phyloP scores from a whole-genome alignment of 2,329 filamentous ascomycete species.

The Talaromyces marneffei region DNA sequence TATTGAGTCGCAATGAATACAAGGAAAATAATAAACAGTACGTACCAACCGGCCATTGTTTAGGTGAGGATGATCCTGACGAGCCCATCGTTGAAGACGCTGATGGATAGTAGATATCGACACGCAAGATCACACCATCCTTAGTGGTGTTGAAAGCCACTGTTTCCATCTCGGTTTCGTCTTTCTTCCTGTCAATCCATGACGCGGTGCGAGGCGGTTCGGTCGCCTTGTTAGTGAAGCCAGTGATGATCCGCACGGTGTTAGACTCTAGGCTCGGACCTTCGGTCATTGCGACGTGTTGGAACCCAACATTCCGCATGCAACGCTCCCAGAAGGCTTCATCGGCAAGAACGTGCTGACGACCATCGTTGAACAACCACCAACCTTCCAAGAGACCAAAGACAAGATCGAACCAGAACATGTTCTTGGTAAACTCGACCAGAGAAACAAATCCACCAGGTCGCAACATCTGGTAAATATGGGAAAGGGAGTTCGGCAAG shows the following conservation, averaged over 20 bases:
- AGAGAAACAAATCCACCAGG: slow-evolving; percentile 28
- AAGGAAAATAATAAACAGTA: not conserved
- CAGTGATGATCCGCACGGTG: not conserved
- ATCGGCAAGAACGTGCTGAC: slow-evolving; percentile 20
- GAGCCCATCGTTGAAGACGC: not conserved
- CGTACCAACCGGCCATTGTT: not conserved
- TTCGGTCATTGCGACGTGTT: not conserved
- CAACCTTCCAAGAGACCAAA: slow-evolving; percentile 37
- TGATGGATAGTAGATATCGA: not conserved
- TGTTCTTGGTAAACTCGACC: slow-evolving; percentile 26
- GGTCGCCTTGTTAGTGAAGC: not conserved
- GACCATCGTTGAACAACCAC: slow-evolving; percentile 35
- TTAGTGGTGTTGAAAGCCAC: not conserved
- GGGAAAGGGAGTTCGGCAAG: not conserved
- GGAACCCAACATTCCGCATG: not conserved
- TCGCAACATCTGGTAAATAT: not conserved
- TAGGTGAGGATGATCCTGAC: not conserved
- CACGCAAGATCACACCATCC: not conserved
- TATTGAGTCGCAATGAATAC: not conserved
- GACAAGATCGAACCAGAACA: slow-evolving; percentile 31
- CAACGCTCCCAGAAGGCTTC: slow-evolving; percentile 13
- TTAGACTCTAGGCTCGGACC: not conserved
- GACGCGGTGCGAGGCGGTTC: not conserved
- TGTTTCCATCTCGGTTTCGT: not conserved
- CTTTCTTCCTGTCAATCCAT: not conserved